phyloP scores from a whole-genome alignment of 179 eudicot genomes.

The Spergularia azorica region DNA sequence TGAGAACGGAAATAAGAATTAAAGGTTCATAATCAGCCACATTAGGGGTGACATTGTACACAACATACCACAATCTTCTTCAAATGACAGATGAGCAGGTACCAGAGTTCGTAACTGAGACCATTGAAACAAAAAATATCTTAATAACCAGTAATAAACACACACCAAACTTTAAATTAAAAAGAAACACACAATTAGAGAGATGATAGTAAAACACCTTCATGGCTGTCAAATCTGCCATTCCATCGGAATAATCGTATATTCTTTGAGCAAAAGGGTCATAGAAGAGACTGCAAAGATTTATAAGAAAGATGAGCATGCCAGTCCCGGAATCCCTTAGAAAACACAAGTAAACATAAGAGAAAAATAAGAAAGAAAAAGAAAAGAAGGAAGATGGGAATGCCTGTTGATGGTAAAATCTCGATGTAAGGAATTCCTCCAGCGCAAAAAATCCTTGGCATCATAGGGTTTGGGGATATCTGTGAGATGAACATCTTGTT shows the following conservation, averaged over 20 bases:
- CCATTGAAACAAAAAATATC: conserved; percentile 23
- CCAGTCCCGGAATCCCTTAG: conserved; percentile 11
- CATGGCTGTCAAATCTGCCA: conserved; percentile 61
- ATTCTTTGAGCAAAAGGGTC: conserved; percentile 68
- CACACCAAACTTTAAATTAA: background rate
- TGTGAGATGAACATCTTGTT: conserved; percentile 27
- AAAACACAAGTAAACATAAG: background rate
- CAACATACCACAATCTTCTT: conserved; percentile 76
- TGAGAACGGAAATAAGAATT: background rate
- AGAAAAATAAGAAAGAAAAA: background rate
- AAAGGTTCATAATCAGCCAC: background rate
- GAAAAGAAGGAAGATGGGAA: background rate
- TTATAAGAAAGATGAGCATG: conserved; percentile 26
- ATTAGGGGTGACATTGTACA: conserved; percentile 13
- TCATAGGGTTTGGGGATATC: conserved; percentile 50
- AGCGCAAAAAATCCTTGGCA: conserved; percentile 51
- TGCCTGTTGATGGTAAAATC: conserved; percentile 97
- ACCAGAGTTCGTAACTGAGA: conserved; percentile 74
- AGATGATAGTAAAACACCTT: conserved; percentile 49
- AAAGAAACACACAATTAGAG: conserved; percentile 3
- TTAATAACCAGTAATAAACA: conserved; percentile 12
- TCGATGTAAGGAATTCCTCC: conserved; percentile 67
- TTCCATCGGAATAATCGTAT: conserved; percentile 76
- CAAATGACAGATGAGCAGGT: conserved; percentile 82
- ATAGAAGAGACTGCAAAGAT: conserved; percentile 70